phyloP scores from a whole-genome alignment of 2,329 filamentous ascomycete genomes.

The Colletotrichum theobromicola region DNA sequence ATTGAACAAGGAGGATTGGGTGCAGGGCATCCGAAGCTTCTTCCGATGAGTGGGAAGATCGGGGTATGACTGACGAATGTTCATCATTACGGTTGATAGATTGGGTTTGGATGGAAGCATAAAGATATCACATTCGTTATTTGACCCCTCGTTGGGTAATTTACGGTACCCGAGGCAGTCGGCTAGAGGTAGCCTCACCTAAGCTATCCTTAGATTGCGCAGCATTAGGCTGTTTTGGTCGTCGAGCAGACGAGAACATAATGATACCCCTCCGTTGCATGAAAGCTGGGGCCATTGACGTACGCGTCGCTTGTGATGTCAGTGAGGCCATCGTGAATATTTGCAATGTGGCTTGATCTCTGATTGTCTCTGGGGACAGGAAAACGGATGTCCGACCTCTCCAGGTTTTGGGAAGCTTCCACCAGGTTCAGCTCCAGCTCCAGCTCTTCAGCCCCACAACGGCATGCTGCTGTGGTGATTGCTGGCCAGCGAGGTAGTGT shows the following conservation, averaged over 20 bases:
- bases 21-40: constrained; percentile 47
- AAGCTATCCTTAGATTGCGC: constrained; percentile 1
- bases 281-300: not conserved
- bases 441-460: not conserved
- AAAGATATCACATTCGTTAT: not conserved
- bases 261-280: constrained; percentile 15
- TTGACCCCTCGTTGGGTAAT: not conserved
- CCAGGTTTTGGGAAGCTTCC: not conserved
- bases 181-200: not conserved
- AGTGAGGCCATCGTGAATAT: constrained; percentile 9
- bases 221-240: not conserved
- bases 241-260: constrained; percentile 12
- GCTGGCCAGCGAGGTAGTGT: not conserved
- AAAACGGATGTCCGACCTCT: not conserved
- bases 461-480: not conserved
- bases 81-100: not conserved
- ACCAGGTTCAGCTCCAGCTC: not conserved
- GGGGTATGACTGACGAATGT: not conserved
- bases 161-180: not conserved
- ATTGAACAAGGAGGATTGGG: constrained; percentile 41
- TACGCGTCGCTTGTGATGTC: not conserved
- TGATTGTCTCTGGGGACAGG: not conserved
- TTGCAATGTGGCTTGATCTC: not conserved
- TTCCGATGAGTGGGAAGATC: constrained; percentile 43
- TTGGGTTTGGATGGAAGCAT: not conserved